Conservation (phyloP, 257 asterid genomes). For the Nyctanthes arbortristis region DNA sequence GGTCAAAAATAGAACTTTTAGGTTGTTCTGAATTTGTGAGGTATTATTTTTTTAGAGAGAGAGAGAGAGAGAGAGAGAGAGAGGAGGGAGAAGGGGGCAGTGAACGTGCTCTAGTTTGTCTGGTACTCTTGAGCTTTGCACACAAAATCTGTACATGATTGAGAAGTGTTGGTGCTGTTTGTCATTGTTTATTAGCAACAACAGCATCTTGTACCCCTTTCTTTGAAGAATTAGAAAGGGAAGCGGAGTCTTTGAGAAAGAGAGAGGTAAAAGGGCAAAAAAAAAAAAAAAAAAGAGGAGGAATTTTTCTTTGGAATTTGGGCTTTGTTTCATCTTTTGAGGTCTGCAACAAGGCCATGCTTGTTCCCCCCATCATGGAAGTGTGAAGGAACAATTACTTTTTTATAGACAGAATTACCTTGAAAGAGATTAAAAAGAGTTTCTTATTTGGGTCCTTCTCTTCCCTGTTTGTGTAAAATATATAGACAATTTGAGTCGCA, state of each 20-base stretch:
- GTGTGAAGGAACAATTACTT: conserved; percentile 22
- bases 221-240: conserved; percentile 19
- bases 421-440: conserved; percentile 12
- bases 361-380: conserved; percentile 54
- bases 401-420: conserved; percentile 18
- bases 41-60: conserved; percentile 29
- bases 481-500: conserved; percentile 31
- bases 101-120: conserved; percentile 67
- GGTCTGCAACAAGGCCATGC: conserved; percentile 67
- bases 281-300: conserved; percentile 25
- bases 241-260: conserved; percentile 20
- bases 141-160: conserved; percentile 42
- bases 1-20: conserved; percentile 51
- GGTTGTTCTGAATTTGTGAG: conserved; percentile 37
- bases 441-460: conserved; percentile 32
- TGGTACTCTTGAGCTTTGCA: conserved; percentile 44
- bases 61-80: no score
- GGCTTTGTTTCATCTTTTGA: conserved; percentile 60
- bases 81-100: conserved; percentile 41
- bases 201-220: conserved; percentile 24
- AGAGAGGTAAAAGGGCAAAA: conserved; percentile 18
- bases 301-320: conserved; percentile 48
- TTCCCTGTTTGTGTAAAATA: conserved; percentile 29
- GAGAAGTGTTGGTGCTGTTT: conserved; percentile 22
- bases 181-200: conserved; percentile 25